Percentiles rank a stretch among this genome's conserved stretches.
phyloP scores from a whole-genome alignment of 768 basidiomycete genomes.

The Zangia roseola region DNA sequence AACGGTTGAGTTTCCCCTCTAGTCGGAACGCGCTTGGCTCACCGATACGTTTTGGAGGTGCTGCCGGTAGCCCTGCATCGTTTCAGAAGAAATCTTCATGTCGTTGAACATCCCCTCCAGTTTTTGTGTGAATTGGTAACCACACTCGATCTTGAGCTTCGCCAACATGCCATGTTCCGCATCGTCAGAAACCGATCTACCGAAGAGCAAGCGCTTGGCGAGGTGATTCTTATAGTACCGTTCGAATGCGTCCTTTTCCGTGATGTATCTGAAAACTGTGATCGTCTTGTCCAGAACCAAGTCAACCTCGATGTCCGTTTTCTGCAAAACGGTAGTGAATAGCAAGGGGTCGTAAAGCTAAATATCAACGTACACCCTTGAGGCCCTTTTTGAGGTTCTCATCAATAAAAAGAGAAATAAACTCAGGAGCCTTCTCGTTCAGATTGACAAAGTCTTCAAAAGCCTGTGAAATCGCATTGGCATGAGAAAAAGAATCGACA shows the following conservation, averaged over 20 bases:
- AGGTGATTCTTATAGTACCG: constrained; percentile 97
- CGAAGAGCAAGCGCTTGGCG: constrained; percentile 84
- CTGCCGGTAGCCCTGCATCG: constrained; percentile 69
- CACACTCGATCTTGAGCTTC: constrained; percentile 95
- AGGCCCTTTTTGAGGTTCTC: constrained; percentile 93
- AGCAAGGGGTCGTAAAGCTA: background rate
- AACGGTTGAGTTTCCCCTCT: constrained; percentile 9
- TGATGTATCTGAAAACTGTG: constrained; percentile 89
- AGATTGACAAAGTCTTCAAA: constrained; percentile 90
- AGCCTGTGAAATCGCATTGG: constrained; percentile 52
- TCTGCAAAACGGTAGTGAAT: constrained; percentile 46
- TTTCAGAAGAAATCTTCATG: constrained; percentile 85
- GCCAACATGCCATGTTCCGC: constrained; percentile 97
- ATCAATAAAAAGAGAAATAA: constrained; percentile 94
- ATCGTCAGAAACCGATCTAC: constrained; percentile 92
- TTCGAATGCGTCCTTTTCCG: constrained; percentile 97
- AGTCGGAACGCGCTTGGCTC: constrained; percentile 23
- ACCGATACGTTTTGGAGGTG: constrained; percentile 62
- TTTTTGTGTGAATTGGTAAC: constrained; percentile 95
- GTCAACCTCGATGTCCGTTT: constrained; percentile 93
- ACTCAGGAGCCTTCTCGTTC: constrained; percentile 88
- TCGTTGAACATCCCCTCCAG: constrained; percentile 99
- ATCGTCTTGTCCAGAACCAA: constrained; percentile 91
- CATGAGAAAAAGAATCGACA: background rate
- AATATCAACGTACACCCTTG: constrained; percentile 69